Conservation (phyloP, 768 basidiomycete species). For the Lactarius sanguifluus region DNA sequence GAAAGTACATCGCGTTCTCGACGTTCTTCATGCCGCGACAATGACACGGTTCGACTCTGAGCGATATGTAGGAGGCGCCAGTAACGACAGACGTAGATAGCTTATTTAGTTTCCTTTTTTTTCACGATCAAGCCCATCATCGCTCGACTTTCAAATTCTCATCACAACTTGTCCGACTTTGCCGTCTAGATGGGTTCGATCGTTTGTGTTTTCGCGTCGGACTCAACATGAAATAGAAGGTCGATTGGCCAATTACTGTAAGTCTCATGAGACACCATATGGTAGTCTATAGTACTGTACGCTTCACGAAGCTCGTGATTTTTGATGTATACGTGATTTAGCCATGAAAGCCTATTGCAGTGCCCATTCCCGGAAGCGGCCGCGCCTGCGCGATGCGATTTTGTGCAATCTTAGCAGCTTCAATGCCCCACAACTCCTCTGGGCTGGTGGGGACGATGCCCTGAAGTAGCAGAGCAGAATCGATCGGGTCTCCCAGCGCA, state of each 20-base stretch:
- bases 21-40: too few relatives aligned
- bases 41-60: too few relatives aligned
- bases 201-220: conserved; percentile 28
- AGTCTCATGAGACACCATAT: conserved; percentile 16
- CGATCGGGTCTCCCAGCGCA: conserved; percentile 34
- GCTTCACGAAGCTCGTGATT: not conserved
- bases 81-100: too few relatives aligned
- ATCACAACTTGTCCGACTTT: too few relatives aligned
- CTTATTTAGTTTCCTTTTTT: too few relatives aligned
- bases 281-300: not conserved
- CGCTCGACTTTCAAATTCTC: too few relatives aligned
- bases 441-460: not conserved
- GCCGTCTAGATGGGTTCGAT: too few relatives aligned
- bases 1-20: too few relatives aligned
- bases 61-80: too few relatives aligned
- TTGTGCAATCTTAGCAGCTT: conserved; percentile 10
- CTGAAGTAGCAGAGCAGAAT: not conserved
- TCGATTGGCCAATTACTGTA: not conserved
- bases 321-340: not conserved
- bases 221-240: conserved; percentile 32
- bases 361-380: conserved; percentile 21
- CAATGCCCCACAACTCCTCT: conserved; percentile 26
- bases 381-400: conserved; percentile 17
- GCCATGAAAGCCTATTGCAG: not conserved
- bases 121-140: too few relatives aligned